Evolutionary conservation across 2,329 filamentous ascomycete species (phyloP), one percentile per base, ranked within the genome.

Genomic region (Scopulariopsis brevicaulis): DNA sequence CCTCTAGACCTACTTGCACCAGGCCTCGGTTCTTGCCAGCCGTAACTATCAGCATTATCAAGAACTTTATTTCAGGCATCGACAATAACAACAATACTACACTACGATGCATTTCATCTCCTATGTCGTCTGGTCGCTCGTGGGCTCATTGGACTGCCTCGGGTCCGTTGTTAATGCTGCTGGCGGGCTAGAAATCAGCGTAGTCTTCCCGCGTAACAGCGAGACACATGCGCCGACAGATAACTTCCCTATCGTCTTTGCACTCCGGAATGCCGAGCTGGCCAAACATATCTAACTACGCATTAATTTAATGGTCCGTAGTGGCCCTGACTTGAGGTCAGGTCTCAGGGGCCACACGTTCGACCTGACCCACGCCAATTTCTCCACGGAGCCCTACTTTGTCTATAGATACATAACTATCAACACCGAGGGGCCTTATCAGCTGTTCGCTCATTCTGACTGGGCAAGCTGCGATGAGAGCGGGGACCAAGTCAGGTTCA

Each of bases 131-230:
- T 60, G 60, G 60, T 37, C 58, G 58, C 50, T 60, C 34, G 37
- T 59, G 34, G 58, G 52, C 22, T 53, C 54, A 12, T 48, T 59
- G n/a, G 55, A 24, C 59, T 60, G 53, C 59, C 57, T 61, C 11
- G 57, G 59, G 28, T 22, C 58, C 22, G 43, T 62, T 25, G 57
- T 53, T 54, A 37, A 53, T 25, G 59, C 59, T 55, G 58, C 54
- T 28, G 56, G 55, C 54, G 53, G 59, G 28, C 58, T 66, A n/a
- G 66, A 69, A 51, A 53, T 68, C 54, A 65, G 64, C 59, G 34
- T 69, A 7, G 59, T 68, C 51, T 70, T 69, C 59, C 67, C 67
- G 1, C 68, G 66, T 43, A 20, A 69, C n/a, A n/a, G n/a, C 62
- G 64, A 64, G 53, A 68, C 65, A 11, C 68, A 68, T 35, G 63